Evolutionary conservation across 1,139 yeast genomes (phyloP).

Genomic region (Saccharomyces hybrid): DNA sequence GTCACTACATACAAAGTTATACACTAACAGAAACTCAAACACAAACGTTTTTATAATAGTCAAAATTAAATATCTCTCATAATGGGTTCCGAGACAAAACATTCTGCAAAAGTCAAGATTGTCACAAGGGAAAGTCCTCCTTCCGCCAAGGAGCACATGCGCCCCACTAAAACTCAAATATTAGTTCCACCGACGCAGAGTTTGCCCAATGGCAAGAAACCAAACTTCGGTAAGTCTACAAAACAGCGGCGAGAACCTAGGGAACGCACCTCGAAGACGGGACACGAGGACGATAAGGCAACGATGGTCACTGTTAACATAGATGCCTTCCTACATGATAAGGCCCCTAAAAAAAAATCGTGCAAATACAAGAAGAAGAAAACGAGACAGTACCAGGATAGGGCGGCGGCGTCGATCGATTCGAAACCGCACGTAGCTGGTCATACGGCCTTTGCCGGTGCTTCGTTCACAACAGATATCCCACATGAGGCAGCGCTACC

Average conservation of each 20-base stretch:
- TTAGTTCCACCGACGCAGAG: constrained; percentile 15
- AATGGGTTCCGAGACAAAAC: background rate
- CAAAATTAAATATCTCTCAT: background rate
- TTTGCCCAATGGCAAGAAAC: constrained; percentile 22
- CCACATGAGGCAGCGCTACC: constrained; percentile 7
- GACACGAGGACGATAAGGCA: background rate
- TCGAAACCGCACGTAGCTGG: background rate
- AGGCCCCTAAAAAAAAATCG: background rate
- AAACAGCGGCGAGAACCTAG: background rate
- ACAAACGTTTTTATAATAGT: background rate
- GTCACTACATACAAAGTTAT: background rate
- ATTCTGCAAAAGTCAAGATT: background rate
- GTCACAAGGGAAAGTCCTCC: background rate
- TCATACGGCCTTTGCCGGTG: constrained; percentile 8
- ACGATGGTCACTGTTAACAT: background rate
- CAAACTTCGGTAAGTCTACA: constrained; percentile 16
- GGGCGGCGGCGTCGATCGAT: background rate
- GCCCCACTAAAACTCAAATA: constrained; percentile 6
- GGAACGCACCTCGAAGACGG: background rate
- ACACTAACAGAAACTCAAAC: background rate
- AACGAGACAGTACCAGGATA: background rate
- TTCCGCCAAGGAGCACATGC: background rate
- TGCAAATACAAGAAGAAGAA: background rate
- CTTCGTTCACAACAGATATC: constrained; percentile 9
- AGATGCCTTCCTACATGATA: background rate